Base-by-base conservation (phyloP, 1,139 yeast species). In the Sugiyamaella xylanicola region DNA sequence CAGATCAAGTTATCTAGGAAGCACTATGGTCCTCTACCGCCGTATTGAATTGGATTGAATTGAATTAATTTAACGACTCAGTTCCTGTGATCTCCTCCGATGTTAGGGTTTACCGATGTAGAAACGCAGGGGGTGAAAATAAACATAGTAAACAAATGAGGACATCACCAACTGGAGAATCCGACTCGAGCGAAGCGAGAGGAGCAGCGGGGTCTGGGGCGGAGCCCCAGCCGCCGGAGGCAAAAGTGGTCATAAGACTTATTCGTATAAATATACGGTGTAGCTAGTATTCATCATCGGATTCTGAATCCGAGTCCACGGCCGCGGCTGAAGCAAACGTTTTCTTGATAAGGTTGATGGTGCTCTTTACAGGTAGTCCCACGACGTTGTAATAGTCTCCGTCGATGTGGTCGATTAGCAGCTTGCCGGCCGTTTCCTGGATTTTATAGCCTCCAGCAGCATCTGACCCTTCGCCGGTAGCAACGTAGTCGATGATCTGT, bases 381-480 rank as follows among this genome's bases (percentile, higher is more conserved):
- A 93, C 93, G n/a, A 90, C 87, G 67, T 90, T 92, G 70, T 79
- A 85, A 66, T 81, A 89, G 67, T 92, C 98, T 0, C 99, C 99
- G 1, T 77, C 76, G 15, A 91, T 80, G 16, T 73, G 71, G 40
- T 77, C 72, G 61, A 93, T 82, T 58, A 93, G 72, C 46, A 85
- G 66, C 35, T 70, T 64, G 2, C 88, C 86, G 0, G 93, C 92
- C 16, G 68, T 68, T 1, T 85, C 88, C 70, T 93, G 98, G 59
- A 86, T 86, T 64, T 85, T 86, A 73, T 90, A 91, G 1, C 99
- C 99, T 5, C 97, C 99, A 0, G 98, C 97, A 1, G 88, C 97
- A 43, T 81, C 78, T 4, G 77, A 59, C 0, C 95, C 99, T 68
- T 92, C 98, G 25, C 80, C 86, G 1, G 84, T 74, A 1, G 77